A percentile compares a stretch with the other conserved stretches of the same genome.
phyloP scores from a whole-genome alignment of 73 alveolate genomes.

The Breviolum minutum region DNA sequence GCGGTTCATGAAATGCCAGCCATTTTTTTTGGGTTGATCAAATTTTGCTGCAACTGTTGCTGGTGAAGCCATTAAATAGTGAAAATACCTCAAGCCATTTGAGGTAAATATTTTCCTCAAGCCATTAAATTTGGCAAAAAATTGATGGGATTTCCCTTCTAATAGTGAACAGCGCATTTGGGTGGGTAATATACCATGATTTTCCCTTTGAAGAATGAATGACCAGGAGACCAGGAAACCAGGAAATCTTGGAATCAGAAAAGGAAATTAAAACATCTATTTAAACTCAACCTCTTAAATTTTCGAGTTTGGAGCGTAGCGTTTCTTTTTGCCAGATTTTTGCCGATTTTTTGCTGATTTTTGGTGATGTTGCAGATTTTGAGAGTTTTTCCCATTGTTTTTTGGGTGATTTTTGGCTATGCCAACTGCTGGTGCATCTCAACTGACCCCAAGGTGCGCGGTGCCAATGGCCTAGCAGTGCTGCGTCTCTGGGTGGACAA shows the following conservation, averaged over 20 bases:
- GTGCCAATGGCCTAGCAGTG: constrained; percentile 21
- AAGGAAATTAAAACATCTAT: neutral
- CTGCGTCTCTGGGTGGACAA: constrained; percentile 24
- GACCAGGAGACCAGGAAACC: no score
- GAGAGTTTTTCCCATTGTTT: neutral
- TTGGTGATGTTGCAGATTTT: neutral
- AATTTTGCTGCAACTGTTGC: neutral
- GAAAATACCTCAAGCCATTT: no score
- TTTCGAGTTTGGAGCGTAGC: neutral
- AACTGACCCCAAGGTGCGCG: neutral
- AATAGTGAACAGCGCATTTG: no score
- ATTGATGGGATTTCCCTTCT: no score
- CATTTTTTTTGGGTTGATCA: neutral
- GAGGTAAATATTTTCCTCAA: no score
- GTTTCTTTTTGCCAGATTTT: neutral
- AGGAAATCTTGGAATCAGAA: no score
- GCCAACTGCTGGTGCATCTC: neutral
- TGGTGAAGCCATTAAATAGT: neutral
- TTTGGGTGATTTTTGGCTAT: no score
- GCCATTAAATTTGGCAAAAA: no score
- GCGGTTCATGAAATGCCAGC: neutral
- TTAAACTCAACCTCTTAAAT: neutral
- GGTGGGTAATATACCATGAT: no score
- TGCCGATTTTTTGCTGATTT: neutral
- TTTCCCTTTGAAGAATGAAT: no score